phyloP scores from a whole-genome alignment of 371 early-diverging fungal species.

The Dinochytrium kinnereticum region DNA sequence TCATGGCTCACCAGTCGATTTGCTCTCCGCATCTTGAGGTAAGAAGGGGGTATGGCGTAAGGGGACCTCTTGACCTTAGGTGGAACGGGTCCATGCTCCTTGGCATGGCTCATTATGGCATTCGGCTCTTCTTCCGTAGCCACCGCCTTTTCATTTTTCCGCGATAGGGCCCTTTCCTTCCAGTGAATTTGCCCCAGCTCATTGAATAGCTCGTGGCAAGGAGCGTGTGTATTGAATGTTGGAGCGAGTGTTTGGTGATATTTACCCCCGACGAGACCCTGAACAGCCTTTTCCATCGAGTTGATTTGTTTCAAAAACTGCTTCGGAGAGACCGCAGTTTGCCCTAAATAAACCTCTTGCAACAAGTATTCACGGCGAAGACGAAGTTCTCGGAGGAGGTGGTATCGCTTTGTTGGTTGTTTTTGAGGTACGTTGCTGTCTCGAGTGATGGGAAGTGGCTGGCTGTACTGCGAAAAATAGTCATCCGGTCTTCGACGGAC shows the following conservation, averaged over 20 bases:
- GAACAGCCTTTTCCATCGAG: constrained; percentile 5
- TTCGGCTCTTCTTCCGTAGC: background rate
- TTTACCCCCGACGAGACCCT: constrained; percentile 22
- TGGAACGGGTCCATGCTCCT: background rate
- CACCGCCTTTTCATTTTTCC: background rate
- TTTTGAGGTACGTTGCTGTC: constrained; percentile 27
- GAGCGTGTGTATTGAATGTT: constrained; percentile 20
- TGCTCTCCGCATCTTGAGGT: background rate
- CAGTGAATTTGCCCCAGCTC: constrained; percentile 28
- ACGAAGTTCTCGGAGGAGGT: constrained; percentile 21
- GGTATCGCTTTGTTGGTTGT: constrained; percentile 14
- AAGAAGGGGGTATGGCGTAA: background rate
- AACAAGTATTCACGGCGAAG: constrained; percentile 17
- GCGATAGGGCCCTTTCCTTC: constrained; percentile 15
- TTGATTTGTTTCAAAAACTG: constrained; percentile 16
- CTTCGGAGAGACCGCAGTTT: constrained; percentile 23
- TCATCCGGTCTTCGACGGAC: constrained; percentile 18
- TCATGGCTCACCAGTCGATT: background rate
- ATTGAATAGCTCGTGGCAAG: constrained; percentile 21
- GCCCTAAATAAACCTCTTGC: constrained; percentile 29
- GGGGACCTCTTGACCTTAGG: background rate
- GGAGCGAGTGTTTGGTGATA: constrained; percentile 28
- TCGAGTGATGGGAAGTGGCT: constrained; percentile 37
- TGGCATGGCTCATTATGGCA: background rate
- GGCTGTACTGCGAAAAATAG: constrained; percentile 21